Conservation (phyloP, 2,329 filamentous ascomycete species). For the Zarea fungicola region DNA sequence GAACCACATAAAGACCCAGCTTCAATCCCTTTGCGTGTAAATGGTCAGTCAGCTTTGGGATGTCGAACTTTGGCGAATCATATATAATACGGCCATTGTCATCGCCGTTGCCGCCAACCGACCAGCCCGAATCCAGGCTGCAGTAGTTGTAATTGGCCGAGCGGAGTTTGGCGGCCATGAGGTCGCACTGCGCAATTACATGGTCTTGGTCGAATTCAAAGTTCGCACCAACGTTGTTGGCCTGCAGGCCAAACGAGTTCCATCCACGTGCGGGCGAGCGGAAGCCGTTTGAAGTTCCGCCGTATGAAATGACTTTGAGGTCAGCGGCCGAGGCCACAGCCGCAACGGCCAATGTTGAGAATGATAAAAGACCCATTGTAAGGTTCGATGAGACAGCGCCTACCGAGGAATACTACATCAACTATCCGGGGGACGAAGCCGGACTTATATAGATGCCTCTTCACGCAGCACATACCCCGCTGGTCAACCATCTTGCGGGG, state of each 20-base stretch:
- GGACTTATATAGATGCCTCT: neutral
- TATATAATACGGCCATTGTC: conserved; percentile 18
- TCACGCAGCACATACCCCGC: neutral
- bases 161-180: conserved; percentile 8
- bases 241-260: conserved; percentile 19
- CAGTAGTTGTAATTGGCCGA: conserved; percentile 15
- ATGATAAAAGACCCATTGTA: too few species aligned
- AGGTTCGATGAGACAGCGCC: too few species aligned
- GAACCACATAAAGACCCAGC: conserved; percentile 18
- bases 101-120: conserved; percentile 18
- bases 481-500: neutral
- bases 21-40: conserved; percentile 17
- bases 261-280: conserved; percentile 16
- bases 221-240: conserved; percentile 11
- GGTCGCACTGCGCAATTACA: conserved; percentile 17
- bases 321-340: neutral
- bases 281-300: conserved; percentile 16
- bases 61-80: conserved; percentile 15
- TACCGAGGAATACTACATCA: neutral
- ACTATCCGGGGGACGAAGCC: neutral
- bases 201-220: conserved; percentile 17
- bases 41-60: conserved; percentile 16
- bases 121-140: conserved; percentile 20
- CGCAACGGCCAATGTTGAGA: conserved; percentile 14
- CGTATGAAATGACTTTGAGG: conserved; percentile 17